Evolutionary conservation across 176 grass and related monocot genomes (phyloP), one percentile per base, ranked within the genome.

Genomic region (Phoenix dactylifera): DNA sequence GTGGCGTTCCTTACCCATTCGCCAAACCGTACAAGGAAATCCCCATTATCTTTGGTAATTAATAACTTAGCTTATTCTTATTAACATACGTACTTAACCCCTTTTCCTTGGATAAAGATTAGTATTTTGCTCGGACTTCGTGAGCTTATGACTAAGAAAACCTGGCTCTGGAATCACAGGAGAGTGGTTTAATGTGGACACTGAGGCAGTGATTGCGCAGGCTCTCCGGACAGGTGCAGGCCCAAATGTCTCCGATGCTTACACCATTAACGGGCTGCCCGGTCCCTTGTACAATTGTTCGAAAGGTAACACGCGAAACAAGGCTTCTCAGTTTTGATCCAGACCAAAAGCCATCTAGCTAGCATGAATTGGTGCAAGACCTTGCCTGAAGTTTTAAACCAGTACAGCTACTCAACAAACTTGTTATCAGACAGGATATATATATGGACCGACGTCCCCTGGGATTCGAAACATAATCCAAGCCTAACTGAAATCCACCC

Each of bases 231-330:
- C 85, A 0, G 85, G 85, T 0, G 85, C 22, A 2, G 80, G 85
- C 52, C 80, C 85, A 16, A 89, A 89, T 17, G 65, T 89, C 1
- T 89, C 85, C 0, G 85, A 89, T 5, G 80, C 85, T 1, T 74
- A 77, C 76, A 72, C 82, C 17, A 82, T 94, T 51, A 95, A 95
- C 62, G 81, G 89, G 0, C 78, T 88, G 49, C 81, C 89, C 3
- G 89, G 85, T 20, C 89, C 80, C 18, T 49, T 95, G 22, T 95
- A 95, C 72, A 88, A 85, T 63, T 85, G 72, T 51, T 85, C 89
- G 1, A 60, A 56, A 83, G 81, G 86, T 85, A 62, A 30, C 28
- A 30, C 4, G 5, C 28, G 6, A 30, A 7, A 30, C 5, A 30
- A 30, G 5, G 1, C 4, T 30, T 30, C 28, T 30, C 5, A 1